Evolutionary conservation across 495 filamentous ascomycete genomes (phyloP).

Genomic region (Daldinia childiae): DNA sequence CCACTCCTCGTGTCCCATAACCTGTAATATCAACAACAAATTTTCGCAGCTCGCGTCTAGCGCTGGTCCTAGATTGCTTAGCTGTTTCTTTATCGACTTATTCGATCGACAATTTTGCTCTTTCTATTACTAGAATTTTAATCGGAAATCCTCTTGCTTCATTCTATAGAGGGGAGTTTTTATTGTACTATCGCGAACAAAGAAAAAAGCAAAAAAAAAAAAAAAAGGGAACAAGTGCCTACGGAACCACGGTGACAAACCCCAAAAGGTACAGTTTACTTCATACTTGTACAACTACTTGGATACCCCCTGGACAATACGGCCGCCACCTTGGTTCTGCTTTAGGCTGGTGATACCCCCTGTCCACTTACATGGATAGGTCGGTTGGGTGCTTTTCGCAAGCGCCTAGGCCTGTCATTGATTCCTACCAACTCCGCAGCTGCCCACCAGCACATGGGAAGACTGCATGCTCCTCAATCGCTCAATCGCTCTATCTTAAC

Average conservation of each 20-base stretch:
- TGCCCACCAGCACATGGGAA: conserved; percentile 15
- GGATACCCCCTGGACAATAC: conserved; percentile 27
- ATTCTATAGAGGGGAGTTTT: conserved; percentile 13
- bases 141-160: conserved; percentile 20
- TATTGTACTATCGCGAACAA: background rate
- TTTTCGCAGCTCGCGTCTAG: conserved; percentile 21
- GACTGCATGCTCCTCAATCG: background rate
- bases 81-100: conserved; percentile 3
- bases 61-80: conserved; percentile 32
- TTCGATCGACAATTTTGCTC: background rate
- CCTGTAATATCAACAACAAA: conserved; percentile 3
- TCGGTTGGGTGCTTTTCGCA: conserved; percentile 31
- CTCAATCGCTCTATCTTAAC: conserved; percentile 19
- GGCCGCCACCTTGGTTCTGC: conserved; percentile 27
- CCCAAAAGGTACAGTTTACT: conserved; percentile 29
- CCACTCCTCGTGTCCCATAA: conserved; percentile 7
- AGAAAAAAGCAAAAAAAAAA: background rate
- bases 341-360: conserved; percentile 39
- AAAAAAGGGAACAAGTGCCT: background rate
- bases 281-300: conserved; percentile 30
- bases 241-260: conserved; percentile 18
- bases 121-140: conserved; percentile 6
- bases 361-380: conserved; percentile 29
- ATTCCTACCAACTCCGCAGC: conserved; percentile 37
- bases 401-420: conserved; percentile 39